These are phyloP conservation scores for Fusarium concolor DNA, from an alignment of 2,329 filamentous ascomycete genomes.

Conservation along the genomic window DNA sequence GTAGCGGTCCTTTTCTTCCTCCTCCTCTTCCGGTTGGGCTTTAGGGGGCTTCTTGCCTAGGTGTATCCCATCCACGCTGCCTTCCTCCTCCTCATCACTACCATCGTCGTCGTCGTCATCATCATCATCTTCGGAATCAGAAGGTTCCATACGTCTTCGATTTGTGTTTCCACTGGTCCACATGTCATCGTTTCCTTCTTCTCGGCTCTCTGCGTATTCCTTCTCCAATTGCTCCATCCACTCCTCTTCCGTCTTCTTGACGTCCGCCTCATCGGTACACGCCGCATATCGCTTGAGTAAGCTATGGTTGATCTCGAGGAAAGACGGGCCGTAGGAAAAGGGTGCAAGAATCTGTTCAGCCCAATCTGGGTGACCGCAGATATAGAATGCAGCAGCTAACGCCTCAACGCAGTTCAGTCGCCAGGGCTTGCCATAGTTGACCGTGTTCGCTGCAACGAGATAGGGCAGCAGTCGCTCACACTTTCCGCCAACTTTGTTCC, in stretches of 20 bases:
- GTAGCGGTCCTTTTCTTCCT: constrained; percentile 72
- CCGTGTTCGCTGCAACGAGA: constrained; percentile 93
- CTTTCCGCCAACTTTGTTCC: constrained; percentile 90
- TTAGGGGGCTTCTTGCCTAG: constrained; percentile 64
- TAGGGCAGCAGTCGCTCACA: constrained; percentile 93
- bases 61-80: constrained; percentile 68
- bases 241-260: constrained; percentile 85
- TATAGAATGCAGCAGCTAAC: constrained; percentile 89
- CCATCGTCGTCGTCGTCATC: constrained; percentile 62
- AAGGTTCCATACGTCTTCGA: constrained; percentile 65
- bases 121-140: constrained; percentile 49
- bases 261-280: constrained; percentile 81
- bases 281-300: constrained; percentile 87
- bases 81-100: constrained; percentile 58
- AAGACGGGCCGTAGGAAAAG: constrained; percentile 89
- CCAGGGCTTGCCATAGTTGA: constrained; percentile 98
- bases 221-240: constrained; percentile 92
- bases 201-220: constrained; percentile 86
- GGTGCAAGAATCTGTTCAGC: constrained; percentile 83
- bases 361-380: constrained; percentile 93
- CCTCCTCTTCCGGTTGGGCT: constrained; percentile 52
- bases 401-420: constrained; percentile 96
- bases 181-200: constrained; percentile 76
- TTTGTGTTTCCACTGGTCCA: constrained; percentile 96
- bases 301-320: constrained; percentile 89